Base-by-base conservation (phyloP, 2,329 filamentous ascomycete species). In the Cytospora piceicola region DNA sequence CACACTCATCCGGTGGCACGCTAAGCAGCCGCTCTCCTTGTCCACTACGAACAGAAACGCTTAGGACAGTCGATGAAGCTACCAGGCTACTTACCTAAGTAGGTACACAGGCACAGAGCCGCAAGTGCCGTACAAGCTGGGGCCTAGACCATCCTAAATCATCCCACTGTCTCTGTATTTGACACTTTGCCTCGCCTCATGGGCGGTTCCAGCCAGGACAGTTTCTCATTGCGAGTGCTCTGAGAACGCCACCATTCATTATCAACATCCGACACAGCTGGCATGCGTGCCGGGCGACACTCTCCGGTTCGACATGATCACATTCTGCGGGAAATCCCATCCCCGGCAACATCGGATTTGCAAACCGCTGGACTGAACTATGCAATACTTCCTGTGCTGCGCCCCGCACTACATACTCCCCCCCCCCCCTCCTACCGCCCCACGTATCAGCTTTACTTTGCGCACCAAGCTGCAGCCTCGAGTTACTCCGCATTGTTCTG, bases 401-500 rank as follows among this genome's bases (percentile, higher is more conserved):
- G 46, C 46, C 39, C 39, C 22, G 46, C 22, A 2, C n/a, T n/a
- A n/a, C n/a, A n/a, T n/a, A 4, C n/a, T 49, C n/a, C 46, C 22
- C 20, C 20, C 6, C 20, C 42, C 42, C 39, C 39, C 56, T 39
- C 46, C 39, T n/a, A n/a, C 53, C 22, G 29, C 39, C 15, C 60
- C 5, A 56, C 34, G 27, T n/a, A 32, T n/a, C 39, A 42, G 32
- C 30, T 32, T 56, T 32, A 15, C 54, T 20, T 32, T 24, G 60
- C n/a, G 39, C 9, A 14, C n/a, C 49, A 36, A 36, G 27, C 9
- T 34, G 59, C 42, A 11, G 27, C 56, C 29, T 9, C 46, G 12
- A 51, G 52, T 11, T 42, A 24, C 29, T 42, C 53, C 53, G 32
- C 61, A 52, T 57, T 36, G 53, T 46, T 57, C 61, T 63, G 61